These are phyloP conservation scores for Ceratobasidium sp. DNA, from an alignment of 1,284 basidiomycete genomes.

Conservation along the genomic window DNA sequence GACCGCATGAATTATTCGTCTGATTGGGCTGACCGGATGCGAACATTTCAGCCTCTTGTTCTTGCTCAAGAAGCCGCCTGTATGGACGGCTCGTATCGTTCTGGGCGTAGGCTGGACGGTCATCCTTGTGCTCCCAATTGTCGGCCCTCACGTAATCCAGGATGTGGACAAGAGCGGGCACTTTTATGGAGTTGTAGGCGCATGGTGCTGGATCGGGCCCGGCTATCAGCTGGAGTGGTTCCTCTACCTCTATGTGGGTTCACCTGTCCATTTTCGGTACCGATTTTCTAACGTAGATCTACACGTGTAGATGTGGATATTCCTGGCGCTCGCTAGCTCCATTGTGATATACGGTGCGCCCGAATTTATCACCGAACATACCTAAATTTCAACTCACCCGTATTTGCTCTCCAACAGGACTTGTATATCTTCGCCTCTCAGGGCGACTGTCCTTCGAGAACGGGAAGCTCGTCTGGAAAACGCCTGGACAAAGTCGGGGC, in stretches of 20 bases:
- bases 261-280: background rate
- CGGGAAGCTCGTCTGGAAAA: constrained; percentile 12
- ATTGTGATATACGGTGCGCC: constrained; percentile 30
- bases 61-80: no score
- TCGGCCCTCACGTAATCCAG: constrained; percentile 21
- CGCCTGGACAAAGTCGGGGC: constrained; percentile 1
- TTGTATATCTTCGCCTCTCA: constrained; percentile 34
- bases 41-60: no score
- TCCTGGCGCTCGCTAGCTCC: constrained; percentile 25
- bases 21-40: no score
- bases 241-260: constrained; percentile 28
- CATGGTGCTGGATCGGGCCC: constrained; percentile 36
- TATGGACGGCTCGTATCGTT: no score
- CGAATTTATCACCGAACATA: background rate
- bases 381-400: no score
- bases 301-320: constrained; percentile 32
- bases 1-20: background rate
- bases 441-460: constrained; percentile 2
- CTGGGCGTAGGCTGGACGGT: no score
- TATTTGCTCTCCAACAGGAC: background rate
- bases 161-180: constrained; percentile 1
- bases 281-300: no score
- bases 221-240: constrained; percentile 26
- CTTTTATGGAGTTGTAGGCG: constrained; percentile 34
- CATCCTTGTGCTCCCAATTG: constrained; percentile 28